Conservation (phyloP, 495 filamentous ascomycete genomes). For the Talaromyces borbonicus region DNA sequence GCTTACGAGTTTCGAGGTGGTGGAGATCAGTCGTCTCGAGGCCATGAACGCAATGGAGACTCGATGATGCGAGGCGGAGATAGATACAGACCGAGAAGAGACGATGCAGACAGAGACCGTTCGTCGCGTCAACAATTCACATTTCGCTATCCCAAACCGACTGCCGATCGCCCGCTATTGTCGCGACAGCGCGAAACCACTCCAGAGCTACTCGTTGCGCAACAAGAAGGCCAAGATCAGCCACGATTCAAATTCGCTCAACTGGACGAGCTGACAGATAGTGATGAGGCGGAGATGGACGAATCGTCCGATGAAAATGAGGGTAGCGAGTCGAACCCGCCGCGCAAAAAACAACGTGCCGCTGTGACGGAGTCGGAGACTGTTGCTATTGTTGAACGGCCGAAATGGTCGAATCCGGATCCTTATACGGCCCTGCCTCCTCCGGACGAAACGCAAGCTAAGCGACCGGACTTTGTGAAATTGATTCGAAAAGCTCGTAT, state of each 20-base stretch:
- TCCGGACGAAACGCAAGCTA: constrained; percentile 49
- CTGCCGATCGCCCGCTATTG: constrained; percentile 38
- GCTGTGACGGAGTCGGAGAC: constrained; percentile 33
- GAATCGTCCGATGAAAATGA: constrained; percentile 37
- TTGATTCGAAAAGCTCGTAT: constrained; percentile 78
- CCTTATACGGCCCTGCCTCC: constrained; percentile 79
- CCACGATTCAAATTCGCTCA: constrained; percentile 31
- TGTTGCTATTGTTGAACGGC: constrained; percentile 27
- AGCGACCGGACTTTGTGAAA: constrained; percentile 75
- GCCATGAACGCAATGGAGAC: not conserved
- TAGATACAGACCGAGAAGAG: constrained; percentile 4
- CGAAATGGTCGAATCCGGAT: constrained; percentile 91
- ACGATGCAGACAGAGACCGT: constrained; percentile 17
- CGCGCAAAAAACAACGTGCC: constrained; percentile 43
- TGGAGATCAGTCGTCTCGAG: not conserved
- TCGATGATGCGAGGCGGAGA: not conserved
- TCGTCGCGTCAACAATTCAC: constrained; percentile 31
- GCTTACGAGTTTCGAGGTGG: constrained; percentile 32
- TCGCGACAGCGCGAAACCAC: constrained; percentile 25
- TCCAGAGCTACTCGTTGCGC: constrained; percentile 25
- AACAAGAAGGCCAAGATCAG: constrained; percentile 17
- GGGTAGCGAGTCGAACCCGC: constrained; percentile 36
- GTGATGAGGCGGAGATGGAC: constrained; percentile 63
- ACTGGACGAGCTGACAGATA: constrained; percentile 57
- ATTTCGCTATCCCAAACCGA: constrained; percentile 31